phyloP scores from a whole-genome alignment of 257 asterid species.

The Ehretia macrophylla region DNA sequence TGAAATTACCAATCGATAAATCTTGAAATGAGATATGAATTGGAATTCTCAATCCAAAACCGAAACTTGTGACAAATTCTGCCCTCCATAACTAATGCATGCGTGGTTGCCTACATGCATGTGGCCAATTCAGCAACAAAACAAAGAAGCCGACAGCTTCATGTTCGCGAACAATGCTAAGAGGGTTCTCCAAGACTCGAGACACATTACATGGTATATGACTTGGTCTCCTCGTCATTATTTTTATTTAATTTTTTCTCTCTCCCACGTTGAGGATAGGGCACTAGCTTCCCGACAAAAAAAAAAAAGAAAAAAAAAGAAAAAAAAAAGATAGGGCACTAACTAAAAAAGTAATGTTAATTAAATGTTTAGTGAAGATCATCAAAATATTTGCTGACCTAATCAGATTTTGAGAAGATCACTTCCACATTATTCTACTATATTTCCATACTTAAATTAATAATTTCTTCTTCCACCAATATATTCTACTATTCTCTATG shows the following conservation, averaged over 20 bases:
- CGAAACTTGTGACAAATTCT: too few species aligned
- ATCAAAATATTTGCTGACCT: constrained; percentile 18
- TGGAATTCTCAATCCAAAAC: too few species aligned
- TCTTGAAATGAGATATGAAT: too few species aligned
- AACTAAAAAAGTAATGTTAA: constrained; percentile 2
- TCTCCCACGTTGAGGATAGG: not conserved
- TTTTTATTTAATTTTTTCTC: not conserved
- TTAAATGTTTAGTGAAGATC: not conserved
- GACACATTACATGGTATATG: not conserved
- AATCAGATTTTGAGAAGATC: constrained; percentile 41
- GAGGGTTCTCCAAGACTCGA: not conserved
- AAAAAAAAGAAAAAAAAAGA: too few species aligned
- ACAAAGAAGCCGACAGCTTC: constrained; percentile 20
- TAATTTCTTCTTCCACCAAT: constrained; percentile 17
- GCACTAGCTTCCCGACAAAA: too few species aligned
- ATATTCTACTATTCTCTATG: too few species aligned
- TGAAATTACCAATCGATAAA: too few species aligned
- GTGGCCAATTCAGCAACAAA: not conserved
- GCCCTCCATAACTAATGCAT: too few species aligned
- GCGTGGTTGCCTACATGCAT: too few species aligned
- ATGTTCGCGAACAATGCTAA: constrained; percentile 12
- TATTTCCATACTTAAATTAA: too few species aligned
- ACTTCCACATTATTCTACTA: constrained; percentile 7
- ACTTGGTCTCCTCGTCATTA: not conserved
- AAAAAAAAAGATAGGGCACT: constrained; percentile 3